Evolutionary conservation across 352 stramenopile species (phyloP).

Genomic region (Pythium guiyangense): DNA sequence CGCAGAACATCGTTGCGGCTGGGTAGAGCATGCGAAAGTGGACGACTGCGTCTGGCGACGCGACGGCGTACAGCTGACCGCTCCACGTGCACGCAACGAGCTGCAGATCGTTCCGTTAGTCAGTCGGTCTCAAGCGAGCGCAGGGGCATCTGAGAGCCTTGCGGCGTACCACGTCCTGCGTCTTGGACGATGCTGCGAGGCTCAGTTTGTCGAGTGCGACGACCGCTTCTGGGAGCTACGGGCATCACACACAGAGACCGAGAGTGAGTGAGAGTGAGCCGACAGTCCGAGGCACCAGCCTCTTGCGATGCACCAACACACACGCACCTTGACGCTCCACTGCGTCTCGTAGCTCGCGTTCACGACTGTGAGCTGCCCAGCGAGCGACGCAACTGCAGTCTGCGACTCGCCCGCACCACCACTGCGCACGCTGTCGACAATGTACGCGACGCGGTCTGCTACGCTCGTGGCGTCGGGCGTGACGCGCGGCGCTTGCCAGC

Average conservation of each 20-base stretch:
- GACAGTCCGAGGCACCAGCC: neutral
- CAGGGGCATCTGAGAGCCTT: neutral
- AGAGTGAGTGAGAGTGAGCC: too few relatives aligned
- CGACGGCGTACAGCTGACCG: slow-evolving; percentile 49
- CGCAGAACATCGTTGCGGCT: slow-evolving; percentile 56
- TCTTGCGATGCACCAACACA: neutral
- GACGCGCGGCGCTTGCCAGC: slow-evolving; percentile 28
- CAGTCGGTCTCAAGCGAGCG: neutral
- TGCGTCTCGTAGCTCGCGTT: slow-evolving; percentile 27
- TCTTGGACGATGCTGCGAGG: neutral
- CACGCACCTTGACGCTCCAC: slow-evolving; percentile 45
- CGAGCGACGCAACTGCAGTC: slow-evolving; percentile 34
- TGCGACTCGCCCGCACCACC: slow-evolving; percentile 11
- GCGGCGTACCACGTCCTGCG: slow-evolving; percentile 7
- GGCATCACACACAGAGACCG: neutral
- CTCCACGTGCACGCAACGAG: slow-evolving; percentile 73
- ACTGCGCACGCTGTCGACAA: slow-evolving; percentile 36
- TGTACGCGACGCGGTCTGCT: slow-evolving; percentile 31
- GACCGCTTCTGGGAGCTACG: slow-evolving; percentile 45
- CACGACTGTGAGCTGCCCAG: slow-evolving; percentile 32
- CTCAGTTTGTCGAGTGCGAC: slow-evolving; percentile 43
- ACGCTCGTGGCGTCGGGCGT: neutral
- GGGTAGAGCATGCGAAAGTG: slow-evolving; percentile 66
- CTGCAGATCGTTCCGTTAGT: slow-evolving; percentile 13
- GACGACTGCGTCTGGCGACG: slow-evolving; percentile 34